Base-by-base conservation (phyloP, 1,284 basidiomycete genomes). In the Sphagnurus paluster region DNA sequence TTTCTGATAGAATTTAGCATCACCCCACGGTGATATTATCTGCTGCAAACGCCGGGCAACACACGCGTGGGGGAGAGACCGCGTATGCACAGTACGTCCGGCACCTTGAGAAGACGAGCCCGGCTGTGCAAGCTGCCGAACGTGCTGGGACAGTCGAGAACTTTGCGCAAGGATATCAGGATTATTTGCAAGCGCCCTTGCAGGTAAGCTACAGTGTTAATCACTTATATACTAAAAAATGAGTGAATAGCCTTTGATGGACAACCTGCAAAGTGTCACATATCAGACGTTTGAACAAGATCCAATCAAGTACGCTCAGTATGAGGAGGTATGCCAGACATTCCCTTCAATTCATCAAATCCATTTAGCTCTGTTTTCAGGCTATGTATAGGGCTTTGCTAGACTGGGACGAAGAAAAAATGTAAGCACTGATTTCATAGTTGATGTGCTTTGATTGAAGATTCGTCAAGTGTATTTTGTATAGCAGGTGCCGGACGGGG, bases 261-360 rank as follows among this genome's bases (percentile, higher is more conserved):
- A 99, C 63, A 95, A 99, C 64, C 71, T 99, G 48, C 92, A 93
- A 60, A 94, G 91, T 57, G 79, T 87, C 46, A 98, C 95, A 5
- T 99, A 99, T 66, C 92, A 98, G 61, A 93, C 93, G 5, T 99
- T 99, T 59, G 97, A 99, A 63, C 84, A 92, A 60, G 97, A 99
- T 71, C 94, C 97, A 0, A 86, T 98, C 54, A 99, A 99, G 68
- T 99, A 99, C 63, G 69, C 79, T 41, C 86, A 93, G 56, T 99
- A 99, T 65, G 97, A 99, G 70, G 91, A 98, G 76, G 91, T 84
- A 29, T 42, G 46, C n/a, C n/a, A 57, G 29, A 14, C 56, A 28
- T 16, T 8, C 37, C 6, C 16, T 8, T 36, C 25, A 9, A 8
- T 46, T n/a, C 47, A 42, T 56, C 21, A 44, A 40, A 34, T 40